Evolutionary conservation across 495 filamentous ascomycete species (phyloP).

Genomic region (Aspergillus sparsus): DNA sequence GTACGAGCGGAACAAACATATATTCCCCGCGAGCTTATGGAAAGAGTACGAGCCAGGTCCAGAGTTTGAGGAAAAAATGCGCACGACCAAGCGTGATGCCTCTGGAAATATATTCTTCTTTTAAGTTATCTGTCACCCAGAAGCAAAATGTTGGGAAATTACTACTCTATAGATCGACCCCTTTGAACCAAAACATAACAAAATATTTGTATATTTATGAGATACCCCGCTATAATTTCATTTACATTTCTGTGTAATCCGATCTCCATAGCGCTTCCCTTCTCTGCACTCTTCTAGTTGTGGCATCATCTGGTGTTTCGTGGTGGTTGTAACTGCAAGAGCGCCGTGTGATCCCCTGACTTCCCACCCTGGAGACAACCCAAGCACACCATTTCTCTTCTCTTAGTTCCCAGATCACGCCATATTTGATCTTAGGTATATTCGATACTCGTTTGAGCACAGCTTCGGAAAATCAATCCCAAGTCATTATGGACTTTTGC

Average conservation of each 20-base stretch:
- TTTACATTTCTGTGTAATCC: constrained; percentile 10
- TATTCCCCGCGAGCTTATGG: constrained; percentile 95
- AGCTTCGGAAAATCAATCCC: background rate
- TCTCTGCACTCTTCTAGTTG: background rate
- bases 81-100: constrained; percentile 65
- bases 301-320: constrained; percentile 1
- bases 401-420: background rate
- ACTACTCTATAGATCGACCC: constrained; percentile 13
- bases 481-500: constrained; percentile 62
- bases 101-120: constrained; percentile 96
- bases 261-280: background rate
- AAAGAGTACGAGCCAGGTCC: constrained; percentile 89
- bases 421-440: background rate
- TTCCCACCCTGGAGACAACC: background rate
- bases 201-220: constrained; percentile 20
- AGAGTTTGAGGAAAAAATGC: constrained; percentile 78
- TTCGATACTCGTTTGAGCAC: background rate
- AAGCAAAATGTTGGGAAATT: constrained; percentile 4
- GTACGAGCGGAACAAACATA: constrained; percentile 98
- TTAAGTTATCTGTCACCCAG: constrained; percentile 32
- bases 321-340: constrained; percentile 7
- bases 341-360: constrained; percentile 1
- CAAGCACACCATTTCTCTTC: background rate
- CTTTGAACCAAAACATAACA: constrained; percentile 1
- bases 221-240: constrained; percentile 20